Conservation (phyloP, 208 protist genomes). For the Trypanosoma caninum region DNA sequence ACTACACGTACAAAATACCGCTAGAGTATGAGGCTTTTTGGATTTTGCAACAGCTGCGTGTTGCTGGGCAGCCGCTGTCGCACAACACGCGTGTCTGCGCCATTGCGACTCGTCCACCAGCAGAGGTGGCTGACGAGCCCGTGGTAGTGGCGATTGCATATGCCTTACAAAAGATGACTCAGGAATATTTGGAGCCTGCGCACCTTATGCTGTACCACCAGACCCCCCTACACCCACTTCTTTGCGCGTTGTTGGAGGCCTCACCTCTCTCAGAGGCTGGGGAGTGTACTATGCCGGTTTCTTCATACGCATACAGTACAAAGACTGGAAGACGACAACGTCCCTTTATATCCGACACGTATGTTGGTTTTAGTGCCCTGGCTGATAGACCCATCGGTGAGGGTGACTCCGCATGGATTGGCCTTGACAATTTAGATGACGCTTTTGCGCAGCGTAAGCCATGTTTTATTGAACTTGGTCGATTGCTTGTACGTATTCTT, state of each 20-base stretch:
- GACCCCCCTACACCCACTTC: constrained; percentile 64
- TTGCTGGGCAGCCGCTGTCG: constrained; percentile 67
- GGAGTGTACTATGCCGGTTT: constrained; percentile 43
- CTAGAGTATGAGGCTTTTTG: constrained; percentile 75
- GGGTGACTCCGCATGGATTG: constrained; percentile 54
- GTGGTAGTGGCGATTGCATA: constrained; percentile 64
- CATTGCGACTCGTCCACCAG: constrained; percentile 37
- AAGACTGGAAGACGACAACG: constrained; percentile 62
- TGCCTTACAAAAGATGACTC: constrained; percentile 71
- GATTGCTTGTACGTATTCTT: constrained; percentile 69
- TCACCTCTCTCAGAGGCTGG: constrained; percentile 51
- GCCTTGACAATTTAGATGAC: constrained; percentile 11
- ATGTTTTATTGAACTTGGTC: constrained; percentile 80
- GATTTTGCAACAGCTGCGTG: constrained; percentile 72
- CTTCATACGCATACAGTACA: constrained; percentile 74
- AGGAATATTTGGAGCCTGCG: constrained; percentile 64
- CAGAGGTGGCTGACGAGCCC: constrained; percentile 60
- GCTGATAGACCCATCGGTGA: constrained; percentile 51
- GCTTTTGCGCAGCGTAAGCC: constrained; percentile 68
- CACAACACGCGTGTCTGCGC: constrained; percentile 76
- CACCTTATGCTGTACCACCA: constrained; percentile 86
- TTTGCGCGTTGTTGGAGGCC: constrained; percentile 57
- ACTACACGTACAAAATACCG: constrained; percentile 50
- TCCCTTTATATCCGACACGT: constrained; percentile 45
- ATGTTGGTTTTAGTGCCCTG: constrained; percentile 58